phyloP scores from a whole-genome alignment of 208 protist species.

The Trypanosoma theileri region DNA sequence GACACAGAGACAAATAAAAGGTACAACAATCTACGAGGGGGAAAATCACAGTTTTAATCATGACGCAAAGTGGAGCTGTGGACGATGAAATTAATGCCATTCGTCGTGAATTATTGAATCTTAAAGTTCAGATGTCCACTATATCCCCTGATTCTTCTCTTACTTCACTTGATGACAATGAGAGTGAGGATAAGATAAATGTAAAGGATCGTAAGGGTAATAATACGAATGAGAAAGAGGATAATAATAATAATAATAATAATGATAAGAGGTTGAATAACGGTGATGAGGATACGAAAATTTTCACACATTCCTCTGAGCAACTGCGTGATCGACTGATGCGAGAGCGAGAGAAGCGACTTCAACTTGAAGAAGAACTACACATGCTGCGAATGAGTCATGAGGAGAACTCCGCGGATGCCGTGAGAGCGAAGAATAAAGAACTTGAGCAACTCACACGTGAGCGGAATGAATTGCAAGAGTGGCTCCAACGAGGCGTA shows the following conservation, averaged over 20 bases:
- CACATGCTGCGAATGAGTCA: not conserved
- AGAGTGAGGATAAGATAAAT: not conserved
- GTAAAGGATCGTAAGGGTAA: no score
- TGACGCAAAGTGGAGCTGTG: not conserved
- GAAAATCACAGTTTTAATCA: not conserved
- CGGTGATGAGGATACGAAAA: not conserved
- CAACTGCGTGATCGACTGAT: constrained; percentile 8
- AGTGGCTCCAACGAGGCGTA: constrained; percentile 36
- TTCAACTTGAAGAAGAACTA: constrained; percentile 16
- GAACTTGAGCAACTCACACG: constrained; percentile 17
- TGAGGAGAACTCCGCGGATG: not conserved
- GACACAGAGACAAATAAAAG: not conserved
- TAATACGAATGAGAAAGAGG: no score
- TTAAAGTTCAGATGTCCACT: constrained; percentile 14
- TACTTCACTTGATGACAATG: constrained; percentile 3
- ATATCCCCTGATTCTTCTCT: constrained; percentile 3
- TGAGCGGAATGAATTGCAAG: constrained; percentile 30
- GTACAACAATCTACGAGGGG: not conserved
- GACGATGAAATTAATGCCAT: constrained; percentile 21
- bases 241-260: not conserved
- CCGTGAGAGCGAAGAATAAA: constrained; percentile 6
- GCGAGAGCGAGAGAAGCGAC: constrained; percentile 3
- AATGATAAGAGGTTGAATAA: not conserved
- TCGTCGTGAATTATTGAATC: constrained; percentile 18
- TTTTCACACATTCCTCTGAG: not conserved